These are phyloP conservation scores for Annulohypoxylon stygium DNA, from an alignment of 495 filamentous ascomycete genomes.

Conservation along the genomic window DNA sequence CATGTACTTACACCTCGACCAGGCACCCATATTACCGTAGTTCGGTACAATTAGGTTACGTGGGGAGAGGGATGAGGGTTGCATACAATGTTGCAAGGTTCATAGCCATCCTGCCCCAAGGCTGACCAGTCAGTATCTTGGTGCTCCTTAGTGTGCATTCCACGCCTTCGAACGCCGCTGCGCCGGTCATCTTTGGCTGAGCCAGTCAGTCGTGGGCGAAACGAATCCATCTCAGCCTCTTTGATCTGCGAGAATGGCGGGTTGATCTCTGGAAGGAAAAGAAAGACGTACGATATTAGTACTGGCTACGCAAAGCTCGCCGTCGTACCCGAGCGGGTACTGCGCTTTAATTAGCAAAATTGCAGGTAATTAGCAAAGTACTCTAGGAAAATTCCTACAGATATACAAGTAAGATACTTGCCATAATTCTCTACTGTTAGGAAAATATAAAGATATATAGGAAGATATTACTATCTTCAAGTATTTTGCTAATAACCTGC, in stretches of 20 bases:
- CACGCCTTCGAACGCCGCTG: slow-evolving; percentile 7
- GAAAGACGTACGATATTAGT: slow-evolving; percentile 19
- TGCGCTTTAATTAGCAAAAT: too few relatives aligned
- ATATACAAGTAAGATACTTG: too few relatives aligned
- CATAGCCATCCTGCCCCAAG: slow-evolving; percentile 39
- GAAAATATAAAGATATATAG: too few relatives aligned
- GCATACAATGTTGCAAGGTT: slow-evolving; percentile 31
- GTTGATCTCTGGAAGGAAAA: slow-evolving; percentile 11
- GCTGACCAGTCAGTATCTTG: slow-evolving; percentile 25
- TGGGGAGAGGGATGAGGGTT: slow-evolving; percentile 31
- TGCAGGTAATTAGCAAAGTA: too few relatives aligned
- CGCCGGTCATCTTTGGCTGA: slow-evolving; percentile 32
- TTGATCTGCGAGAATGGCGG: slow-evolving; percentile 31
- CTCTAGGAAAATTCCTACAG: too few relatives aligned
- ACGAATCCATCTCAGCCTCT: slow-evolving; percentile 36
- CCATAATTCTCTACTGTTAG: too few relatives aligned
- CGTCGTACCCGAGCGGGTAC: too few relatives aligned
- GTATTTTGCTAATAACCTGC: too few relatives aligned
- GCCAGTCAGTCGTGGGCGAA: slow-evolving; percentile 33
- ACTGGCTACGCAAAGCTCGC: too few relatives aligned
- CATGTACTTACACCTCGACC: slow-evolving; percentile 9
- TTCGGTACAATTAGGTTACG: slow-evolving; percentile 38
- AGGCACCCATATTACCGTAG: slow-evolving; percentile 34
- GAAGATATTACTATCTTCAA: too few relatives aligned
- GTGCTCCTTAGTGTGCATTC: slow-evolving; percentile 3